Percentiles rank a stretch among this genome's conserved stretches.
These are phyloP conservation scores for Rhinocladiella mackenziei DNA, from an alignment of 2,329 filamentous ascomycete species.

Conservation along the genomic window DNA sequence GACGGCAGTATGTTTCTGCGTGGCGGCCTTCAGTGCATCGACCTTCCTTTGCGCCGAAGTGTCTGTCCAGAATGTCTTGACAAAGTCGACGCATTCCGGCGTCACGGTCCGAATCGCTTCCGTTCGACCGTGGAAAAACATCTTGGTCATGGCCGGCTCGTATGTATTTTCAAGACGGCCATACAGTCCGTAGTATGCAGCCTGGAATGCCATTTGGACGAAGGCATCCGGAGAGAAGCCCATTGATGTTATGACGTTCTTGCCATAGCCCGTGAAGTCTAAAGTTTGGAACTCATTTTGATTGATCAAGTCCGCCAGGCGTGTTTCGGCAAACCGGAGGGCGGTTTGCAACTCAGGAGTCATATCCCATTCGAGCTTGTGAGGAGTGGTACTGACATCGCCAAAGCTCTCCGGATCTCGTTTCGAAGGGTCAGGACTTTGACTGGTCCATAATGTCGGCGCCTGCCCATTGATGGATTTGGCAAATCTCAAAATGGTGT, in stretches of 20 bases:
- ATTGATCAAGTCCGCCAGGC: conserved; percentile 87
- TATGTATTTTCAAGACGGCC: conserved; percentile 92
- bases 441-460: conserved; percentile 84
- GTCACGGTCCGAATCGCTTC: conserved; percentile 89
- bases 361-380: conserved; percentile 98
- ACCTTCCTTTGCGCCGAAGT: conserved; percentile 78
- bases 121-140: conserved; percentile 86
- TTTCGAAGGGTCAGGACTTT: conserved; percentile 87
- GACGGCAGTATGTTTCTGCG: conserved; percentile 71
- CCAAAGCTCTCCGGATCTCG: conserved; percentile 87
- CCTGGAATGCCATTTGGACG: conserved; percentile 98
- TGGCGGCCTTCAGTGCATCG: conserved; percentile 76
- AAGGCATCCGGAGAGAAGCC: conserved; percentile 96
- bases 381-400: conserved; percentile 86
- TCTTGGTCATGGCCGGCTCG: conserved; percentile 97
- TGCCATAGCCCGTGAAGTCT: conserved; percentile 84
- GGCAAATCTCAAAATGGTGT: conserved; percentile 93
- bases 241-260: conserved; percentile 96
- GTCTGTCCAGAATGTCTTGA: conserved; percentile 92
- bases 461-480: conserved; percentile 92
- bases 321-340: conserved; percentile 89
- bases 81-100: conserved; percentile 69
- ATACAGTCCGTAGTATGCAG: conserved; percentile 94
- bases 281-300: conserved; percentile 95
- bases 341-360: conserved; percentile 84